Conservation (phyloP, 768 basidiomycete species). For the Pleurotus tuber-regium region DNA sequence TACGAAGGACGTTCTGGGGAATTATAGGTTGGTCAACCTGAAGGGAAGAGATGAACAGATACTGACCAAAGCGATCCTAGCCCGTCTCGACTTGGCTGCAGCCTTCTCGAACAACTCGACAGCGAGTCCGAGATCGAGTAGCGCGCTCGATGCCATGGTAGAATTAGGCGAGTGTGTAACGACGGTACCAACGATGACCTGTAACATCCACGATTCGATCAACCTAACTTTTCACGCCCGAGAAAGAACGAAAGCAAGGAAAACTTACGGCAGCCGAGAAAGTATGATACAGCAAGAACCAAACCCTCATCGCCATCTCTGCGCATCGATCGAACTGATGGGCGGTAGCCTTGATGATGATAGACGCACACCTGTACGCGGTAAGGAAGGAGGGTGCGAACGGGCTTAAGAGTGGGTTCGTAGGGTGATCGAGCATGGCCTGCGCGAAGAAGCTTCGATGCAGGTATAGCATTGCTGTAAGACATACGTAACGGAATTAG, state of each 20-base stretch:
- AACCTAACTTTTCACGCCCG: background rate
- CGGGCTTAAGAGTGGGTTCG: slow-evolving; percentile 51
- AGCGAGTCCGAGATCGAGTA: slow-evolving; percentile 45
- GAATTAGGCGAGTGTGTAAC: slow-evolving; percentile 55
- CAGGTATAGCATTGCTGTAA: slow-evolving; percentile 48
- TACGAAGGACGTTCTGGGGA: slow-evolving; percentile 39
- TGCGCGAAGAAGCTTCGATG: slow-evolving; percentile 59
- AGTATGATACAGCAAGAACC: slow-evolving; percentile 49
- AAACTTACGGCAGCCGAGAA: slow-evolving; percentile 46
- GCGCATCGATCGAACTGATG: slow-evolving; percentile 48
- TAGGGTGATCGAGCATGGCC: slow-evolving; percentile 51
- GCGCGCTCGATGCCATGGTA: slow-evolving; percentile 45
- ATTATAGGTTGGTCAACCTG: background rate
- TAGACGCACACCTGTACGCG: slow-evolving; percentile 48
- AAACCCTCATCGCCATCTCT: slow-evolving; percentile 45
- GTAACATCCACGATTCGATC: slow-evolving; percentile 6
- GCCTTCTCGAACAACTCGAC: slow-evolving; percentile 45
- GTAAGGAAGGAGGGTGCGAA: slow-evolving; percentile 58
- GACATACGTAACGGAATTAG: no score
- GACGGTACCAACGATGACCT: slow-evolving; percentile 61
- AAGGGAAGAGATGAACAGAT: background rate
- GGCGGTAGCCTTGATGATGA: slow-evolving; percentile 47
- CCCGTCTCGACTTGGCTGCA: slow-evolving; percentile 43
- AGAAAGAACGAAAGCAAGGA: slow-evolving; percentile 7
- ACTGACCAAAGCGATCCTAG: slow-evolving; percentile 43